Base-by-base conservation (phyloP, 2,329 filamentous ascomycete species). In the Hymenoscyphus infarciens region DNA sequence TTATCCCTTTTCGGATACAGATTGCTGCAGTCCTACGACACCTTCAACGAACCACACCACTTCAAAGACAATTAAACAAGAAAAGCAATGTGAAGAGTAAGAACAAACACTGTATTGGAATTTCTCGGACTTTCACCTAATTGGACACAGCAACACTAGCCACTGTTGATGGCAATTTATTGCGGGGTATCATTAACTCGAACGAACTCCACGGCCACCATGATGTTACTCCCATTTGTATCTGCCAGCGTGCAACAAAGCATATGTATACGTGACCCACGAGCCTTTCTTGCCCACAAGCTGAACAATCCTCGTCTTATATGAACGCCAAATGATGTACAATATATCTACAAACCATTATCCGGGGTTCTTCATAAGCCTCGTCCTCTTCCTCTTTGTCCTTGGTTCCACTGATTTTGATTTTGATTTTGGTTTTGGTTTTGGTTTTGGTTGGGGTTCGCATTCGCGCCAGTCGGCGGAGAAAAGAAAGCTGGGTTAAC, bases 401-500 rank as follows among this genome's bases (percentile, higher is more conserved):
- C 61, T 59, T 66, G 66, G 25, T 65, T 45, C 60, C 54, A 61
- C 15, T 53, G 45, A 31, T 61, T 61, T 13, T 22, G 45, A 31
- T 61, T 61, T 13, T 22, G 35, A 6, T 29, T 29, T 19, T 22
- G 25, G 29, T 59, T 35, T 54, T 35, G 27, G 7, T n/a, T n/a
- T 7, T 52, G 64, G 39, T 66, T 69, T 67, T 66, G 70, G 56
- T 67, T 68, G 1, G 35, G 2, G 15, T 39, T 39, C 5, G 39
- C 39, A 42, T 42, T 49, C 31, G 38, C 58, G 38, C 62, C 60
- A 15, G 59, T 35, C 56, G 66, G 67, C 35, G 61, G 62, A 25
- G 60, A 62, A 49, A 73, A 71, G 63, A 74, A 74, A 5, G 69
- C 68, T 22, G 72, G 72, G 35, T 74, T 74, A 38, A 73, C 66